A percentile compares a stretch with the other conserved stretches of the same genome.
Conservation (phyloP, 2,329 filamentous ascomycete species). For the Aspergillus arachidicola region DNA sequence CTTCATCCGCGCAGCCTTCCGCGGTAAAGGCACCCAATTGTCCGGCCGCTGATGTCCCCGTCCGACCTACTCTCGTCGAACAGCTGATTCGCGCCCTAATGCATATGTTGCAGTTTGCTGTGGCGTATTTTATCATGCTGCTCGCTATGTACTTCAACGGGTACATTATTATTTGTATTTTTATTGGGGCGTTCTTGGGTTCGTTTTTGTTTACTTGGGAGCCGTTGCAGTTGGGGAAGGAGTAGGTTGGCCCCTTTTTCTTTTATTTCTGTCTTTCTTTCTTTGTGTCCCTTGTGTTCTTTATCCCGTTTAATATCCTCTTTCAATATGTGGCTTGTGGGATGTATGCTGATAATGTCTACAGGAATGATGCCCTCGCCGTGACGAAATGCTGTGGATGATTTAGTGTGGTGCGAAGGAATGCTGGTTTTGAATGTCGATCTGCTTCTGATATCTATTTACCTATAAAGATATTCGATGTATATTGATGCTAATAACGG, state of each 20-base stretch:
- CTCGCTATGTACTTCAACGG: slow-evolving; percentile 68
- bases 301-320: not conserved
- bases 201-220: slow-evolving; percentile 76
- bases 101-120: slow-evolving; percentile 71
- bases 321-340: not conserved
- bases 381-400: slow-evolving; percentile 31
- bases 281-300: too few relatives aligned
- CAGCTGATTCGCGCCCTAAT: slow-evolving; percentile 68
- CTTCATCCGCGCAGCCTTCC: not conserved
- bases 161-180: slow-evolving; percentile 79
- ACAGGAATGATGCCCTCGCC: slow-evolving; percentile 25
- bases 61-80: slow-evolving; percentile 63
- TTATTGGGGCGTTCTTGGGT: slow-evolving; percentile 74
- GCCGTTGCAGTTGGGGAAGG: slow-evolving; percentile 18
- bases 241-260: slow-evolving; percentile 19
- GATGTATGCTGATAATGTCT: not conserved
- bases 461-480: not conserved
- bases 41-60: slow-evolving; percentile 28
- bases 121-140: slow-evolving; percentile 79
- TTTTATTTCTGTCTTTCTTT: too few relatives aligned
- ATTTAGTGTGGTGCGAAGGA: not conserved
- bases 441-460: not conserved
- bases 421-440: not conserved
- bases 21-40: not conserved
- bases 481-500: not conserved